Base-by-base conservation (phyloP, 2,329 filamentous ascomycete genomes). In the Elsinoe ampelina region DNA sequence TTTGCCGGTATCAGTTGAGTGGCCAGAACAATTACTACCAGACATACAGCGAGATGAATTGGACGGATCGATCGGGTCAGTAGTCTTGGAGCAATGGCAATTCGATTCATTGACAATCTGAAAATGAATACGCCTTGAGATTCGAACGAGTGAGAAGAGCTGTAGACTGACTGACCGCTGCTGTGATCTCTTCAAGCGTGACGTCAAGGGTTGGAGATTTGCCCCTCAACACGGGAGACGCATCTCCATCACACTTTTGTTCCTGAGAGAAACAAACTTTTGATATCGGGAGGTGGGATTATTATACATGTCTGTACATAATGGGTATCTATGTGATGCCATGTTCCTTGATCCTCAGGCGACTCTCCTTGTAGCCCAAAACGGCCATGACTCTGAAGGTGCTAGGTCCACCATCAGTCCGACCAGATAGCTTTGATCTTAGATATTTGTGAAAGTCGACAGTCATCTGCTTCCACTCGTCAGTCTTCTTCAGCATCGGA, bases 341-440 rank as follows among this genome's bases (percentile, higher is more conserved):
- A 20, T 52, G 32, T 35, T 34, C 48, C n/a, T 26, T 17, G 5
- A 58, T 34, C 50, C 79, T 70, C 48, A 66, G 64, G 17, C 79
- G 60, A 8, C 73, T 75, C 63, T 81, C 78, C 2, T 75, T 69
- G 47, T 73, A 74, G 0, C 82, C 81, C 19, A 85, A 65, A 17
- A 82, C 73, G 11, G 65, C 71, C 78, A 85, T 79, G 2, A 75
- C 75, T 38, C 75, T 71, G 1, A 75, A 75, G 8, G 80, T 74
- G 13, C 75, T 72, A 1, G 81, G 80, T 0, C 82, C 82, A 8
- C 75, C 72, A n/a, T 56, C 42, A 17, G 70, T 70, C 1, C 78
- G 79, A 39, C 73, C 78, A 2, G 74, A 72, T 20, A 85, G 61
- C 1, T 78, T 80, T 74, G 79, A 79, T 54, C 82, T 75, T 55